Evolutionary conservation across 2,329 filamentous ascomycete genomes (phyloP).

Genomic region (Colletotrichum sansevieriae): DNA sequence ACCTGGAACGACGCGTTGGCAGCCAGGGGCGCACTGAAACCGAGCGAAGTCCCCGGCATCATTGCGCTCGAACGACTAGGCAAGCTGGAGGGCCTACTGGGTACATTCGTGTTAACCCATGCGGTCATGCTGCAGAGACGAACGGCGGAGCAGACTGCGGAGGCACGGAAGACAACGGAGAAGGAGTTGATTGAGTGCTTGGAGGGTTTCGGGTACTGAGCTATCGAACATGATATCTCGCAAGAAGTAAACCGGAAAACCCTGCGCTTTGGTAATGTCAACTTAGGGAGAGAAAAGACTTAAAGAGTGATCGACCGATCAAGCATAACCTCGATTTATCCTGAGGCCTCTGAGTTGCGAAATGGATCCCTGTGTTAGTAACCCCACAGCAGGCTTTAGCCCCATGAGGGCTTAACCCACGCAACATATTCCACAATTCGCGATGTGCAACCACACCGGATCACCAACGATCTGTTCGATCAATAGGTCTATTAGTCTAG

Average conservation of each 20-base stretch:
- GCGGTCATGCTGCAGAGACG: constrained; percentile 22
- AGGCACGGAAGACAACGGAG: constrained; percentile 11
- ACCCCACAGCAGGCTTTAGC: not conserved
- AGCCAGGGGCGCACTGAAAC: not conserved
- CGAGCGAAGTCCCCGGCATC: not conserved
- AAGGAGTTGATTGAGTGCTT: constrained; percentile 13
- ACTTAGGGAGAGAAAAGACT: not conserved
- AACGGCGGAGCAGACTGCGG: constrained; percentile 16
- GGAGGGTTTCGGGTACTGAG: not conserved
- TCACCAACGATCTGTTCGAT: rapidly evolving
- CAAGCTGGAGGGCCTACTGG: constrained; percentile 7
- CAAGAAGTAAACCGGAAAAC: too few species aligned
- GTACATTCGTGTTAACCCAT: constrained; percentile 20
- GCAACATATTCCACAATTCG: not conserved
- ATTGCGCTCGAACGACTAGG: constrained; percentile 11
- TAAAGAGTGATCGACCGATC: not conserved
- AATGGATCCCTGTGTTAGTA: too few species aligned
- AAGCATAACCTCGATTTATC: not conserved
- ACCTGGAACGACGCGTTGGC: constrained; percentile 12
- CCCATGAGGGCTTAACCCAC: constrained; percentile 5
- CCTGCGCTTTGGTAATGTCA: too few species aligned
- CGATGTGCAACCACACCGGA: not conserved
- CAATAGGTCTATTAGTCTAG: constrained; percentile 30
- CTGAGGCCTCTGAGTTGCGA: too few species aligned
- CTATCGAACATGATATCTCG: not conserved